A percentile compares a stretch with the other conserved stretches of the same genome.
Evolutionary conservation across 495 filamentous ascomycete species (phyloP).

Genomic region (Tuber magnatum): DNA sequence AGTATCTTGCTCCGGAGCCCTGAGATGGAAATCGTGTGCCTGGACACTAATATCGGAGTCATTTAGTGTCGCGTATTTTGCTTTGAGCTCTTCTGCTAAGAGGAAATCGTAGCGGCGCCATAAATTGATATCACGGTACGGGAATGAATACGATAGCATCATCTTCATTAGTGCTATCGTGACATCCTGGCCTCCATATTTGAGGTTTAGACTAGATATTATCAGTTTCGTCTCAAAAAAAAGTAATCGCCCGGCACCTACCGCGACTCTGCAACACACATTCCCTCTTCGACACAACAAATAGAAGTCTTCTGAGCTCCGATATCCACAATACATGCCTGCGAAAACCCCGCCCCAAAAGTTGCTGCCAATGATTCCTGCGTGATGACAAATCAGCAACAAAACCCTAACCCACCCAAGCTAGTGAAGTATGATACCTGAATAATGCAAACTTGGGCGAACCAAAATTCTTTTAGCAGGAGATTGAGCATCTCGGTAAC

Average conservation of each 20-base stretch:
- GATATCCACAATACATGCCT: constrained; percentile 89
- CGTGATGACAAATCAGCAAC: background rate
- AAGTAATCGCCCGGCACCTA: background rate
- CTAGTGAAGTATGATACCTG: constrained; percentile 48
- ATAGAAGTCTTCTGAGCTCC: constrained; percentile 98
- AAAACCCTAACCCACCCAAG: constrained; percentile 26
- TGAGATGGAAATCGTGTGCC: constrained; percentile 76
- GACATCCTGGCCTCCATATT: constrained; percentile 85
- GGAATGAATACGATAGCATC: constrained; percentile 92
- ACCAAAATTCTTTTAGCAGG: constrained; percentile 78
- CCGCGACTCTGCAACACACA: constrained; percentile 84
- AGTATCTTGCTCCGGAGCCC: constrained; percentile 79
- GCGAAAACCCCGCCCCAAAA: constrained; percentile 91
- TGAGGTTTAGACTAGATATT: constrained; percentile 63
- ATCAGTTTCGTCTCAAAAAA: constrained; percentile 9
- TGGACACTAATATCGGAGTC: constrained; percentile 72
- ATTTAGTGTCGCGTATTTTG: constrained; percentile 76
- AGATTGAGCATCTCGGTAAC: constrained; percentile 76
- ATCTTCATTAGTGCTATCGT: constrained; percentile 93
- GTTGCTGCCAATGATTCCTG: constrained; percentile 81
- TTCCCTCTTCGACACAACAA: constrained; percentile 93
- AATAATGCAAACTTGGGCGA: constrained; percentile 81
- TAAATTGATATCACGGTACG: constrained; percentile 87
- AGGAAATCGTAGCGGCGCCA: constrained; percentile 85
- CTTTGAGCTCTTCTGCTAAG: constrained; percentile 89